Evolutionary conservation across 1,284 basidiomycete genomes (phyloP).

Genomic region (Cystobasidiaceae sp.): DNA sequence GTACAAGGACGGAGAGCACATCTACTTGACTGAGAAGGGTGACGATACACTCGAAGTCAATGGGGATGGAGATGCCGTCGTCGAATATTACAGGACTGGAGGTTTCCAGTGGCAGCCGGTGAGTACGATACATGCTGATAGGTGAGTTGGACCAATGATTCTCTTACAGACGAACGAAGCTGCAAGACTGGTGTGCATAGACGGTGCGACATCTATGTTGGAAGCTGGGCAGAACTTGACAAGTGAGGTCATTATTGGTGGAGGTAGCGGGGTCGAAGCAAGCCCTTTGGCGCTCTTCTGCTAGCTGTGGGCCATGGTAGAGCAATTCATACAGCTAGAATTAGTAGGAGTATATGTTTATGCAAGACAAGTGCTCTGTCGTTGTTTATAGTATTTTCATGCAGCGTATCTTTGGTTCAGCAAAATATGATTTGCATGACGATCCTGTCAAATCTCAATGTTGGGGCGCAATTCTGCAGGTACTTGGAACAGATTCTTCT

Average conservation of each 20-base stretch:
- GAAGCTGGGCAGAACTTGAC: not conserved
- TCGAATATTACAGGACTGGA: slow-evolving; percentile 23
- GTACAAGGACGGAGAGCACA: slow-evolving; percentile 18
- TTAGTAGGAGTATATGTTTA: too few relatives aligned
- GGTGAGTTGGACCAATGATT: not conserved
- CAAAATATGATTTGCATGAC: too few relatives aligned
- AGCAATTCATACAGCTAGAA: too few relatives aligned
- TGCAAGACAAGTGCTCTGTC: too few relatives aligned
- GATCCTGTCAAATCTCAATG: too few relatives aligned
- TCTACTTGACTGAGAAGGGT: slow-evolving; percentile 5
- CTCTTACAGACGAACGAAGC: slow-evolving; percentile 15
- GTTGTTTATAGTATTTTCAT: too few relatives aligned
- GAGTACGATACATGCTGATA: too few relatives aligned
- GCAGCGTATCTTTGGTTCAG: too few relatives aligned
- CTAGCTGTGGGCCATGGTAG: not conserved
- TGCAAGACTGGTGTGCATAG: slow-evolving; percentile 26
- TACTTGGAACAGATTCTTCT: too few relatives aligned
- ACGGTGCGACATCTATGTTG: slow-evolving; percentile 9
- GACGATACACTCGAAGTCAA: not conserved
- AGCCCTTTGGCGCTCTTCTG: slow-evolving; percentile 5
- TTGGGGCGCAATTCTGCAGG: too few relatives aligned
- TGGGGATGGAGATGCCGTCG: not conserved
- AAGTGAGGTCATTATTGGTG: not conserved
- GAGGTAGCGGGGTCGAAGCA: not conserved
- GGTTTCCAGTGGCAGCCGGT: slow-evolving; percentile 27